Base-by-base conservation (phyloP, 139 green algal species). In the Mesostigma viride region DNA sequence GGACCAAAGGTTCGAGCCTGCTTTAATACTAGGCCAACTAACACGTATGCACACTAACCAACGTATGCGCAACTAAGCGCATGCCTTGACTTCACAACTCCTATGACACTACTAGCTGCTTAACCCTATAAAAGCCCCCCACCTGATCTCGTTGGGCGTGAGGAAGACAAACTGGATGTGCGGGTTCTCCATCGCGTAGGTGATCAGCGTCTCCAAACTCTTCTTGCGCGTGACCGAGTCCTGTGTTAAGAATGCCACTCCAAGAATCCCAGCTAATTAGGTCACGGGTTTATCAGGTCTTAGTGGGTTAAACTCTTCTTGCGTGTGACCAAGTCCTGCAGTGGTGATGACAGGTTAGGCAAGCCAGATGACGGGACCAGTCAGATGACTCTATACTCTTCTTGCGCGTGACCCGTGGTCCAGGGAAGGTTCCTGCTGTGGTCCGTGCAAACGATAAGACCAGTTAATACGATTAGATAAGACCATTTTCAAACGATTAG, bases 91-190 rank as follows among this genome's bases (percentile, higher is more conserved):
- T n/a, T n/a, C n/a, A n/a, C n/a, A n/a, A n/a, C n/a, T n/a, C n/a
- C n/a, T n/a, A n/a, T n/a, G n/a, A n/a, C n/a, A n/a, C n/a, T n/a
- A n/a, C n/a, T n/a, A n/a, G n/a, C n/a, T n/a, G n/a, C n/a, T n/a
- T n/a, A n/a, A n/a, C n/a, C n/a, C n/a, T n/a, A n/a, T n/a, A n/a
- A n/a, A n/a, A 51, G 31, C 17, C 31, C 56, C 56, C 1, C 2
- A 76, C 70, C 62, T 76, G 64, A 76, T 76, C 45, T 76, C 70
- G 17, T 76, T 44, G 26, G 70, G 70, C 2, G 70, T 76, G 58
- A 76, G 73, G 45, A 76, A 72, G 11, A 76, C 68, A 64, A 64
- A 76, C 64, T 76, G 70, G 11, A 24, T n/a, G n/a, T n/a, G 40
- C 14, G 45, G 45, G 11, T 76, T 51, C 24, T 73, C 20, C 5